These are phyloP conservation scores for Syzygium oleosum DNA, from an alignment of 345 rosid species.

Conservation along the genomic window DNA sequence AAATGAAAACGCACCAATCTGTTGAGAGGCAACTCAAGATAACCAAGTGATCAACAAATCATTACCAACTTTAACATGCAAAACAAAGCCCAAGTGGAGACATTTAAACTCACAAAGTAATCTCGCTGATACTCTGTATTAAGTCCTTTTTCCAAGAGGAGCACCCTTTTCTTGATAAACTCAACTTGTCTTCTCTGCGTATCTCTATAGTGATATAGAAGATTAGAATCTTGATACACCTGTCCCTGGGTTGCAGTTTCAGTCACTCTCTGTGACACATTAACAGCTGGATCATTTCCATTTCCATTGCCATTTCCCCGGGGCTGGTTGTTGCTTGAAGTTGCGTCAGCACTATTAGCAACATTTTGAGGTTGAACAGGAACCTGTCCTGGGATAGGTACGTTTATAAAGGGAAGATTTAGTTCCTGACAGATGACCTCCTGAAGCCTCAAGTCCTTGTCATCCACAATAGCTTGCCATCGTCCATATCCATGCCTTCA, in stretches of 20 bases:
- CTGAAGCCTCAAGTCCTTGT: constrained; percentile 79
- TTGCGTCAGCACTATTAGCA: constrained; percentile 29
- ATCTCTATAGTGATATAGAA: constrained; percentile 67
- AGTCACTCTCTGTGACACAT: constrained; percentile 37
- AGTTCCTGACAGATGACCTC: constrained; percentile 86
- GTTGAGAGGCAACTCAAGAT: no score
- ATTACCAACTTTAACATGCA: no score
- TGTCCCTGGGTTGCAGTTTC: constrained; percentile 37
- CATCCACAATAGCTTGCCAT: constrained; percentile 99
- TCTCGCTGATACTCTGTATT: constrained; percentile 62
- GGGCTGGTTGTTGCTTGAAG: constrained; percentile 41
- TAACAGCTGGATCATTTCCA: constrained; percentile 37
- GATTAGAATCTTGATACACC: constrained; percentile 35
- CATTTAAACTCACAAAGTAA: constrained; percentile 44
- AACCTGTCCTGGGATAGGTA: constrained; percentile 62
- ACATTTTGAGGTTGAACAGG: constrained; percentile 62
- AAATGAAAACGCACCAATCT: no score
- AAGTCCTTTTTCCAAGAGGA: constrained; percentile 82
- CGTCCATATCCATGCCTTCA: constrained; percentile 98
- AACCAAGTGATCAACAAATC: no score
- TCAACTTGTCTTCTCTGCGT: constrained; percentile 92
- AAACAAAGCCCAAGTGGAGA: not conserved
- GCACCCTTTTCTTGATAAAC: constrained; percentile 90
- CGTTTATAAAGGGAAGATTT: constrained; percentile 65
- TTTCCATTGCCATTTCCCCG: constrained; percentile 34